Base-by-base conservation (phyloP, 192 early-diverging fungal species). In the Geosiphon pyriformis region DNA sequence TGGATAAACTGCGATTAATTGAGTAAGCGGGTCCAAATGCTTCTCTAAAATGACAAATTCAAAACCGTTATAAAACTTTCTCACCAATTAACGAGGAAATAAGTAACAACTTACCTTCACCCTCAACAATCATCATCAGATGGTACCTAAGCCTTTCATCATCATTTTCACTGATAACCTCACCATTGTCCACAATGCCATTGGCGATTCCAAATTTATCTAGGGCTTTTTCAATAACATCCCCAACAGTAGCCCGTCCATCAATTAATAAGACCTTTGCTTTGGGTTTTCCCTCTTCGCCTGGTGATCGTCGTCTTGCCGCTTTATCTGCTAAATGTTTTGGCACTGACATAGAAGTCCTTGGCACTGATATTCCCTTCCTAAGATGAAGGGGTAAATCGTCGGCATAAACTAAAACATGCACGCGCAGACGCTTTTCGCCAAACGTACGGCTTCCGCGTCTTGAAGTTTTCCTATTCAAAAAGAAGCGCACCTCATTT, bases 121-220 rank as follows among this genome's bases (percentile, higher is more conserved):
- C 65, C 12, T 67, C 37, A 18, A 33, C 33, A 7, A 57, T 57
- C 22, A 67, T 8, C 65, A 57, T 67, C 18, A 67, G 35, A 1
- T 42, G 29, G 37, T 58, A 67, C n/a, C 65, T 22, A 27, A 33
- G 54, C 20, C 12, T 67, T 67, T 20, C 55, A 57, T 63, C 61
- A 63, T 57, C 65, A 11, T 34, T 23, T 2, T 57, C 34, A n/a
- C 3, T 2, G 26, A 66, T 56, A 32, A 7, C 11, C 47, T 67
- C 67, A 50, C 70, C 74, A 12, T 74, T 76, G 65, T 82, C 74
- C 17, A 78, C 73, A 4, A 76, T 73, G 3, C 74, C 77, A n/a
- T 77, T 59, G 2, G 64, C 37, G 12, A 85, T 74, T 47, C 74
- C 75, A 48, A 85, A 77, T n/a, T 75, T 81, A 10, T 85, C 81